A percentile compares a stretch with the other conserved stretches of the same genome.
Conservation (phyloP, 2,329 filamentous ascomycete species). For the Monilinia fructigena region DNA sequence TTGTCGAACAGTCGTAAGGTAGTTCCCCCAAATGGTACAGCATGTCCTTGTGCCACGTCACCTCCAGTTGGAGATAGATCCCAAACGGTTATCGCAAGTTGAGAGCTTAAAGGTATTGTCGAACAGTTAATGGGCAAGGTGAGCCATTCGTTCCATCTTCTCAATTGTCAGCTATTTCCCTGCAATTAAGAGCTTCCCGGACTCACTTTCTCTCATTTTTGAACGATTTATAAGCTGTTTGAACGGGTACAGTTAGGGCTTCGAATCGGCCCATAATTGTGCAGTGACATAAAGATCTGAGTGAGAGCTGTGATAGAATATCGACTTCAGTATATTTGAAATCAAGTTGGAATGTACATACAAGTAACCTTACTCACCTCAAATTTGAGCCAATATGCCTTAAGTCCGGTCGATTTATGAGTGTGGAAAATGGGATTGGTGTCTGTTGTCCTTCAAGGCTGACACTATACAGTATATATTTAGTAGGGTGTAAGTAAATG, state of each 20-base stretch:
- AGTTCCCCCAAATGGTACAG: conserved; percentile 90
- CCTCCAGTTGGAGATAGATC: conserved; percentile 81
- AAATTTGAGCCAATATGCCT: conserved; percentile 85
- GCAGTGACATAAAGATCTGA: conserved; percentile 92
- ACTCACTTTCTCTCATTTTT: conserved; percentile 64
- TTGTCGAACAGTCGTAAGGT: conserved; percentile 89
- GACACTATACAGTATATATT: conserved; percentile 50
- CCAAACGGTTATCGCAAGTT: conserved; percentile 92
- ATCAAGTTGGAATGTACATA: neutral
- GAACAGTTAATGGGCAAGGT: conserved; percentile 81
- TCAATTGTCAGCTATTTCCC: conserved; percentile 27
- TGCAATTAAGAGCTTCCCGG: neutral
- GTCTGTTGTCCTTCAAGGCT: conserved; percentile 77
- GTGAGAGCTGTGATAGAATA: conserved; percentile 53
- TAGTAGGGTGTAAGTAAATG: neutral
- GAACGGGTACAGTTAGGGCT: conserved; percentile 89
- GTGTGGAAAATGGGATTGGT: conserved; percentile 70
- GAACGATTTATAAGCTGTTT: conserved; percentile 91
- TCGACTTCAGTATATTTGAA: conserved; percentile 30
- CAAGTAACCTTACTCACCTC: conserved; percentile 45
- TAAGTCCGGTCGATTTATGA: conserved; percentile 75
- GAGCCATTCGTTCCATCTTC: conserved; percentile 94
- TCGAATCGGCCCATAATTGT: conserved; percentile 94
- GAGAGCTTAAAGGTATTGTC: conserved; percentile 75
- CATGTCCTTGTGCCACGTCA: conserved; percentile 67